These are phyloP conservation scores for Chrysoporthe deuterocubensis DNA, from an alignment of 2,329 filamentous ascomycete genomes.

Conservation along the genomic window DNA sequence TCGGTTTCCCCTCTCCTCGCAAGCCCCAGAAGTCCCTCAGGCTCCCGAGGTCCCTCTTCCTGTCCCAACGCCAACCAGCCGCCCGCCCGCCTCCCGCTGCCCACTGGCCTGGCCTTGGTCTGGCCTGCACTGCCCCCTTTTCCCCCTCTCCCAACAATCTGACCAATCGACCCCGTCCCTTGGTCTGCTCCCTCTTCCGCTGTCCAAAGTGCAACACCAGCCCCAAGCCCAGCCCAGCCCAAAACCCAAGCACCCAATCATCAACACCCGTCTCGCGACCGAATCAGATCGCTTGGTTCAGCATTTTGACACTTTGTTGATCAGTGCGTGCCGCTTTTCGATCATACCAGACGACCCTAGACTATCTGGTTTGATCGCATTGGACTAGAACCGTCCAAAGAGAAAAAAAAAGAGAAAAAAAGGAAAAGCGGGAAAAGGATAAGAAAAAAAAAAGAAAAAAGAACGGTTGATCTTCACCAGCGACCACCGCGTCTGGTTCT, in stretches of 20 bases:
- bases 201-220: neutral
- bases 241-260: slow-evolving; percentile 6
- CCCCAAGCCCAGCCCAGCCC: neutral
- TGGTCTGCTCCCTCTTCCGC: neutral
- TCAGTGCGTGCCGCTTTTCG: slow-evolving; percentile 6
- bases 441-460: neutral
- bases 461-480: neutral
- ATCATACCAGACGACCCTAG: neutral
- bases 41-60: slow-evolving; percentile 11
- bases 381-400: neutral
- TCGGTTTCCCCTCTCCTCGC: slow-evolving; percentile 6
- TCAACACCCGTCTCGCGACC: slow-evolving; percentile 3
- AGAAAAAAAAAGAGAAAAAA: neutral
- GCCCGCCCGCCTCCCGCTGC: neutral
- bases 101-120: neutral
- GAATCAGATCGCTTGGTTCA: slow-evolving; percentile 10
- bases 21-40: neutral
- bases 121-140: slow-evolving; percentile 2
- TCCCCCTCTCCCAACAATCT: neutral
- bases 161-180: slow-evolving; percentile 4
- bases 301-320: neutral
- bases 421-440: neutral
- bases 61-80: neutral
- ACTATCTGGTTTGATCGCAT: neutral
- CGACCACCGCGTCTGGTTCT: neutral